Evolutionary conservation across 257 asterid species (phyloP), one percentile per base, ranked within the genome.

Genomic region (Nicotiana sylvestris): DNA sequence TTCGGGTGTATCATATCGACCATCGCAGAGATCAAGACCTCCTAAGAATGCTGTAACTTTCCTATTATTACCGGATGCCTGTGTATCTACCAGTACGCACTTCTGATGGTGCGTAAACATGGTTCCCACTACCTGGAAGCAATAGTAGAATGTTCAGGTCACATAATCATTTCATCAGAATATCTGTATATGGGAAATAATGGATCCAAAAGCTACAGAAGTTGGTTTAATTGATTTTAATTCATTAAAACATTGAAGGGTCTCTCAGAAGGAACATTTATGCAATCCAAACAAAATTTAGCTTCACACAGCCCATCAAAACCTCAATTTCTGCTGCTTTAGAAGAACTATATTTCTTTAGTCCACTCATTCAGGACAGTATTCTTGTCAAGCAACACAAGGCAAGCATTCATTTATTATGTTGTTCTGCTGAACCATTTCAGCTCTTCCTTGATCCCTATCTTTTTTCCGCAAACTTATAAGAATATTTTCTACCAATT

Each of bases 21-120:
- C 99, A 85, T 96, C 99, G 74, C 99, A 96, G 81, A 96, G 91
- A 92, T 96, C 99, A 70, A 96, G 82, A 76, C 99, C 99, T 25
- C 99, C 99, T 57, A 94, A 39, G 80, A 96, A 94, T 62, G 99
- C 97, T 76, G 98, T 96, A 62, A 96, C 82, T 88, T 88, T 94
- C 49, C 99, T 91, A 78, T 90, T 90, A 85, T 92, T 96, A 25
- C 97, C 98, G 81, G 78, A 16, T 35, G 97, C 99, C 85, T 96
- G 98, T 29, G 97, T 86, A 86, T 96, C 99, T 81, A 93, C 93
- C 82, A 96, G 88, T 81, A 96, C 99, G 87, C 95, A 92, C 88
- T 96, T 96, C 92, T 96, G 99, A 88, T 96, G 99, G 89, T 96
- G 99, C 10, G 99, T 88, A 77, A 92, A 96, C 78, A 94, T 66